Percentiles rank a stretch among this genome's conserved stretches.
phyloP scores from a whole-genome alignment of 176 grass and related monocot genomes.

The Hyparrhenia diplandra region DNA sequence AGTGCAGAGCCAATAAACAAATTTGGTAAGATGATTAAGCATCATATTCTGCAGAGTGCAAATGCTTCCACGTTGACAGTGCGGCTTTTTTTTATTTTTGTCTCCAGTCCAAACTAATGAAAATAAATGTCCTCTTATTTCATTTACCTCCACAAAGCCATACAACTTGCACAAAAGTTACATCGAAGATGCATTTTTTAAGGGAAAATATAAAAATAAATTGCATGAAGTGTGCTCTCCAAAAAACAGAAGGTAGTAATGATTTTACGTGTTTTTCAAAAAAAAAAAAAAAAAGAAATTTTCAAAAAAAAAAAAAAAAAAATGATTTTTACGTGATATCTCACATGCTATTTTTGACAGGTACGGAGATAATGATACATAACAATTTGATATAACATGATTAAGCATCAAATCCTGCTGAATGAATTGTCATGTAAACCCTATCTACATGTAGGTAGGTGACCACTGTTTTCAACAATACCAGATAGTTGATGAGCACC shows the following conservation, averaged over 20 bases:
- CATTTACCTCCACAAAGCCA: neutral
- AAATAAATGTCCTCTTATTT: neutral
- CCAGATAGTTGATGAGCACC: constrained; percentile 17
- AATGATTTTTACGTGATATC: too few species aligned
- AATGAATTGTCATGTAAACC: neutral
- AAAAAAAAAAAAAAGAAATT: too few species aligned
- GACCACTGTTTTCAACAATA: neutral
- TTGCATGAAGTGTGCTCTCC: neutral
- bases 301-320: too few species aligned
- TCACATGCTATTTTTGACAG: neutral
- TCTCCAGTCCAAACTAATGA: neutral
- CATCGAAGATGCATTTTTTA: neutral
- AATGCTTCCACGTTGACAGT: neutral
- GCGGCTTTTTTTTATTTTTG: neutral
- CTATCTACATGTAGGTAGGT: neutral
- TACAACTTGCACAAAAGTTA: neutral
- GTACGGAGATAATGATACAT: neutral
- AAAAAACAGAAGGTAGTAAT: neutral
- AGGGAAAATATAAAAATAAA: neutral
- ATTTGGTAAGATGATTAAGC: constrained; percentile 4
- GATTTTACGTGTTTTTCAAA: neutral
- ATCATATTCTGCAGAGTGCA: neutral
- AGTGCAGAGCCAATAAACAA: neutral
- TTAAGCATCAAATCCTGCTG: neutral
- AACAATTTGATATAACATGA: neutral